Base-by-base conservation (phyloP, 192 early-diverging fungal species). In the Umbelopsis vinacea region DNA sequence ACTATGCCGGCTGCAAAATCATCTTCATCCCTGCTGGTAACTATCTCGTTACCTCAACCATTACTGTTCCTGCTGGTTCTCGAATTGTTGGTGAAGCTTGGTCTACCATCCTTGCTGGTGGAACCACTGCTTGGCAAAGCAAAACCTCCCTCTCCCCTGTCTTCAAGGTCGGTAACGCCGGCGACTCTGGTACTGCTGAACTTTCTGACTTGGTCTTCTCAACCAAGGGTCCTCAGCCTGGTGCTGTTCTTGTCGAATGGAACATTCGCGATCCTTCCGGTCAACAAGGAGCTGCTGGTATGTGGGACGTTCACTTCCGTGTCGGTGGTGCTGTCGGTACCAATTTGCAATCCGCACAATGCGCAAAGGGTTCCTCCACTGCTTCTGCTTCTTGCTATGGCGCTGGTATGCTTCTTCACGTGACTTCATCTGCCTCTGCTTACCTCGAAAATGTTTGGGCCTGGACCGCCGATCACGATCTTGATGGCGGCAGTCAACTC, bases 391-490 rank as follows among this genome's bases (percentile, higher is more conserved):
- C n/a, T 6, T 83, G 81, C 66, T 50, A 46, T 14, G 82, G 75
- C 24, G 76, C 72, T 1, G 69, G 11, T 17, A 29, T 37, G 48
- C 55, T 76, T 24, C 23, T 83, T 24, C 82, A 75, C 43, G n/a
- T 83, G 29, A 83, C 82, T 21, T 53, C 52, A 4, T 33, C 46
- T 14, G 55, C 76, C 21, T 78, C 80, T 52, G 81, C 72, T 29
- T 83, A 83, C 54, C 22, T 83, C 4, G 82, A 83, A 46, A 83
- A 83, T 67, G 55, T 70, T 3, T 83, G 82, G 82, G 63, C 52
- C 4, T 83, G 82, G 82, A 76, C 74, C 15, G 82, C 82, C 4
- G 82, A 83, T 73, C 82, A 83, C 74, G 81, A 83, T 37, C 66
- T 83, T 43, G 82, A 83, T 66, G 67, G 29, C 22, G 54, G 78